A percentile compares a stretch with the other conserved stretches of the same genome.
Conservation (phyloP, 306 rosid species). For the Crataegus laevigata region DNA sequence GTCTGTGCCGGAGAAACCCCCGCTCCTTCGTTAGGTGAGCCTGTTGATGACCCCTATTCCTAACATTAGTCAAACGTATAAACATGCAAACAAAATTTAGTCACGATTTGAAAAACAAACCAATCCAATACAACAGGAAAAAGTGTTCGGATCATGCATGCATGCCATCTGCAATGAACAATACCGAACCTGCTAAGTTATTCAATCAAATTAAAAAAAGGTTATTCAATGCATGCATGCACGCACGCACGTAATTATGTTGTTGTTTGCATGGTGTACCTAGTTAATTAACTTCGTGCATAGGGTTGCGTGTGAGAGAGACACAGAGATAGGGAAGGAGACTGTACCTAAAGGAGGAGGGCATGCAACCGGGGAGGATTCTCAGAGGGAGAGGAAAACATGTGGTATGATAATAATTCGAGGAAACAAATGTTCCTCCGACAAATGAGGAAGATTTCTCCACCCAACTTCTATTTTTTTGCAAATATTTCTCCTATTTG, state of each 20-base stretch:
- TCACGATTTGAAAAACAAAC: neutral
- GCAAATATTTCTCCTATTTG: neutral
- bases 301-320: neutral
- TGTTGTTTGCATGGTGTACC: neutral
- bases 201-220: neutral
- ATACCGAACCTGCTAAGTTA: neutral
- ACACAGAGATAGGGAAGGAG: neutral
- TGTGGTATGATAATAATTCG: slow-evolving; percentile 18
- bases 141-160: neutral
- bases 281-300: neutral
- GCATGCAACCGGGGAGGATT: slow-evolving; percentile 30
- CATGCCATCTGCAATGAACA: neutral
- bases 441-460: slow-evolving; percentile 12
- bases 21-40: slow-evolving; percentile 23
- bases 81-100: neutral
- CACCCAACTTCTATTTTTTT: slow-evolving; percentile 8
- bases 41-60: slow-evolving; percentile 7
- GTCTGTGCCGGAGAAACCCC: slow-evolving; percentile 38
- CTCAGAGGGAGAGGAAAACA: slow-evolving; percentile 25
- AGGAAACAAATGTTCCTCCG: slow-evolving; percentile 12
- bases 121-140: neutral
- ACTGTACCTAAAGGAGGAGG: slow-evolving; percentile 17
- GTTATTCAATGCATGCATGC: neutral
- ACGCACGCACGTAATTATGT: neutral
- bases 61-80: neutral